These are phyloP conservation scores for Neoscytalidium dimidiatum DNA, from an alignment of 2,329 filamentous ascomycete genomes.

Conservation along the genomic window DNA sequence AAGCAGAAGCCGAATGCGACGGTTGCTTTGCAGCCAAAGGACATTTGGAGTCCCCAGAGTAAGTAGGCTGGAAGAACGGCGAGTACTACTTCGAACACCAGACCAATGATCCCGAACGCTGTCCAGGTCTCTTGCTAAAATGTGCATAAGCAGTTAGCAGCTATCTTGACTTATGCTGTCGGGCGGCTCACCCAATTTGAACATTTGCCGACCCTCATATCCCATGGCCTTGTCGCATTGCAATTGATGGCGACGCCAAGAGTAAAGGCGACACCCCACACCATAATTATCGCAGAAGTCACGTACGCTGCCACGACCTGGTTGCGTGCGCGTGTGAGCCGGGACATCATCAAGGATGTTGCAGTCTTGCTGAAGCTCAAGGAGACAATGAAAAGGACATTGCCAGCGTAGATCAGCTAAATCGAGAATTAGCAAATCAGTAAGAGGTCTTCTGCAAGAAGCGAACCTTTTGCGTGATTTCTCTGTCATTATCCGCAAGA, in stretches of 20 bases:
- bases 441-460: not conserved
- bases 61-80: constrained; percentile 28
- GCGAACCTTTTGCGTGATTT: constrained; percentile 3
- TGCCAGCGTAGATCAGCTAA: constrained; percentile 19
- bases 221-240: constrained; percentile 7
- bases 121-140: constrained; percentile 23
- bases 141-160: not conserved
- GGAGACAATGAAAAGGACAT: constrained; percentile 24
- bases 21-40: constrained; percentile 27
- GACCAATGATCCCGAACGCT: constrained; percentile 23
- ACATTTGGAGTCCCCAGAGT: constrained; percentile 32
- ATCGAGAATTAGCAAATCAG: not conserved
- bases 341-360: constrained; percentile 22
- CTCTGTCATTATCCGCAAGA: not conserved
- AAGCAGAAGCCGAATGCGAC: constrained; percentile 31
- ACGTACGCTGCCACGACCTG: constrained; percentile 22
- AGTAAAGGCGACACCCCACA: constrained; percentile 24
- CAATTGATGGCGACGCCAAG: constrained; percentile 22
- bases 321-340: constrained; percentile 20
- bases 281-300: constrained; percentile 14
- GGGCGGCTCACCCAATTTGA: constrained; percentile 16
- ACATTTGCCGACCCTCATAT: constrained; percentile 14
- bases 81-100: constrained; percentile 28
- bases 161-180: not conserved
- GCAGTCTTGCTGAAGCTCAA: constrained; percentile 24